phyloP scores from a whole-genome alignment of 2,329 filamentous ascomycete species.

The Paradendryphiella salina region DNA sequence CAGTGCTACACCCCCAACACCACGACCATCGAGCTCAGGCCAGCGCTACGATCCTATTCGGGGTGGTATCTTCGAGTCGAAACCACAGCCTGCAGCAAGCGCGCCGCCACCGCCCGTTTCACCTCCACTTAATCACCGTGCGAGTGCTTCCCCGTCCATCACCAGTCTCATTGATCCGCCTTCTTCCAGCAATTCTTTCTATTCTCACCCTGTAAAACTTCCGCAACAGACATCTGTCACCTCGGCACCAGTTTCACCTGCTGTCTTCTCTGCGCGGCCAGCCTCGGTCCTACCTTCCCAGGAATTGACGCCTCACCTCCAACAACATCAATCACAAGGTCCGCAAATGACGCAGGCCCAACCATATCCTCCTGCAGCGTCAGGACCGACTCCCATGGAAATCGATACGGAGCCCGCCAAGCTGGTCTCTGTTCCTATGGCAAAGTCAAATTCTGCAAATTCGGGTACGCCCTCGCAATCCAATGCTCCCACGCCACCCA shows the following conservation, averaged over 20 bases:
- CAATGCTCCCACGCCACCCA: slow-evolving; percentile 57
- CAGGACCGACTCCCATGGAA: slow-evolving; percentile 42
- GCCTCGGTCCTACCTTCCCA: slow-evolving; percentile 35
- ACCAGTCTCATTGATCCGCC: slow-evolving; percentile 83
- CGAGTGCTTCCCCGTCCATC: slow-evolving; percentile 90
- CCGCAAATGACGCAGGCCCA: slow-evolving; percentile 9
- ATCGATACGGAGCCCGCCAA: slow-evolving; percentile 42
- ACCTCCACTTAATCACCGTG: slow-evolving; percentile 67
- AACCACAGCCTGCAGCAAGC: slow-evolving; percentile 49
- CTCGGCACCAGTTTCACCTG: slow-evolving; percentile 48
- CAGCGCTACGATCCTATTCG: slow-evolving; percentile 90
- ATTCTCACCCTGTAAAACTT: slow-evolving; percentile 37
- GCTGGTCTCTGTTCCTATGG: slow-evolving; percentile 36
- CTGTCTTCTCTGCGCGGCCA: slow-evolving; percentile 35
- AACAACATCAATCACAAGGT: slow-evolving; percentile 20
- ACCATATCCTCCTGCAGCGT: slow-evolving; percentile 15
- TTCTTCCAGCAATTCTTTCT: slow-evolving; percentile 45
- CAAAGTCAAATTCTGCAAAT: slow-evolving; percentile 39
- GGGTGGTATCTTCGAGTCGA: slow-evolving; percentile 56
- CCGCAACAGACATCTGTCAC: slow-evolving; percentile 45
- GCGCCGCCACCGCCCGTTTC: slow-evolving; percentile 54
- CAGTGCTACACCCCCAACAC: slow-evolving; percentile 53
- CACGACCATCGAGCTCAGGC: slow-evolving; percentile 66
- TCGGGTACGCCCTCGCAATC: slow-evolving; percentile 50
- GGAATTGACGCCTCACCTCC: slow-evolving; percentile 28